Base-by-base conservation (phyloP, 352 stramenopile species). In the Lagenidium giganteum region DNA sequence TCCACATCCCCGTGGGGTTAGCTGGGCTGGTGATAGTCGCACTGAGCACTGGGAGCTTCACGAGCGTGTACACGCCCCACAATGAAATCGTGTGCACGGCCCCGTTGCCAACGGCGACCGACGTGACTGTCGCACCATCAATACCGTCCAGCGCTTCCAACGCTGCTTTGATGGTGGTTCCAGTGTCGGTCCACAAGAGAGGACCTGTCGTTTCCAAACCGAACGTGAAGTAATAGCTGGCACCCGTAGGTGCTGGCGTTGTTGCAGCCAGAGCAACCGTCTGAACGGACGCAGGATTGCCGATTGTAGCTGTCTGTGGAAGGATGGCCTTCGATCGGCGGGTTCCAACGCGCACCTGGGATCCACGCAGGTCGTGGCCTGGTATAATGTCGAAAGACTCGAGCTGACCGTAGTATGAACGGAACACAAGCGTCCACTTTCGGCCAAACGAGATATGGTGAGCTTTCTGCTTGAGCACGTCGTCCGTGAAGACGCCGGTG, bases 51-150 rank as follows among this genome's bases (percentile, higher is more conserved):
- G 75, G 74, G 0, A 87, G 34, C 7, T 61, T 85, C 13, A 56
- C 57, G 33, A 67, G 71, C 8, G 75, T 61, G 33, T 89, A 89
- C 14, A 62, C 69, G 3, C 85, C 85, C 83, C 82, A 96, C 34
- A 96, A 95, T n/a, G 55, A 80, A 45, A 96, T 66, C 0, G 72
- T 86, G 52, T 94, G 87, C 5, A 95, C 55, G 28, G 81, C 87
- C 8, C 75, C 87, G 6, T 81, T 64, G 17, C 57, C 57, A 3
- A 61, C 51, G 3, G 57, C 34, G 8, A 64, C 29, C 0, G 79
- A 84, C 0, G 34, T 51, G 4, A 92, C 64, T 0, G 37, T 82
- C 3, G 84, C 70, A 11, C 70, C 69, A 17, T 87, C 64, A 0
- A 92, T 56, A 12, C 42, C 63, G 31, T 73, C 58, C 2, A 87